Base-by-base conservation (phyloP, 805 yeast species). In the Torulaspora indica region DNA sequence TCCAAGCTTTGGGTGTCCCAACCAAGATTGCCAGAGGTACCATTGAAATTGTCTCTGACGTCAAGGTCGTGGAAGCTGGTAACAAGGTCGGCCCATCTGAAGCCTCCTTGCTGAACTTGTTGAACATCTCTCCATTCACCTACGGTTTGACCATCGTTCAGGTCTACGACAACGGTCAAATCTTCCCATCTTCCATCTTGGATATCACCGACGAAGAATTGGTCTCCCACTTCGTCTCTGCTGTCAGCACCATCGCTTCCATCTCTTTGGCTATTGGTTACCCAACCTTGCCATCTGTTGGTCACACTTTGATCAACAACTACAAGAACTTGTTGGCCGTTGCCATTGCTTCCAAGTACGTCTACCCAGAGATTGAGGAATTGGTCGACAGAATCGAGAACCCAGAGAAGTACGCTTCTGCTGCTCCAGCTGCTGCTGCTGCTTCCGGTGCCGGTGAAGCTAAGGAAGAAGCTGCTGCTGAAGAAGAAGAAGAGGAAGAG, bases 11-110 rank as follows among this genome's bases (percentile, higher is more conserved):
- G 69, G 98, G 98, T 87, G 96, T 93, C 68, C 98, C 98, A 82
- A 93, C 99, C 87, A 93, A 93, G 95, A 93, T 93, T 89, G 93
- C 96, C 76, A 90, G 99, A 86, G 99, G 99, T 93, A 89, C 96
- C 78, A 93, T 93, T 83, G 99, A 93, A 80, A 93, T 93, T 76
- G 89, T 88, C 74, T 75, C 85, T 65, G 98, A 93, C 71, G 95
- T 93, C 68, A 86, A 86, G 80, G 96, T 93, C 71, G 95, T 90
- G 69, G 81, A 77, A 56, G 82, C 83, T 55, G 86, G 87, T 68
- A 68, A 69, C 71, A 87, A 77, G 76, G 98, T 93, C 68, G 99
- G 99, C 79, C 95, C 91, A 67, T 93, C 98, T 66, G 99, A 93
- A 82, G 98, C 99, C 64, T 71, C 96, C 63, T 80, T 93, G 77